A percentile compares a stretch with the other conserved stretches of the same genome.
Evolutionary conservation across 192 early-diverging fungal genomes (phyloP).

Genomic region (Backusella mclennaniae): DNA sequence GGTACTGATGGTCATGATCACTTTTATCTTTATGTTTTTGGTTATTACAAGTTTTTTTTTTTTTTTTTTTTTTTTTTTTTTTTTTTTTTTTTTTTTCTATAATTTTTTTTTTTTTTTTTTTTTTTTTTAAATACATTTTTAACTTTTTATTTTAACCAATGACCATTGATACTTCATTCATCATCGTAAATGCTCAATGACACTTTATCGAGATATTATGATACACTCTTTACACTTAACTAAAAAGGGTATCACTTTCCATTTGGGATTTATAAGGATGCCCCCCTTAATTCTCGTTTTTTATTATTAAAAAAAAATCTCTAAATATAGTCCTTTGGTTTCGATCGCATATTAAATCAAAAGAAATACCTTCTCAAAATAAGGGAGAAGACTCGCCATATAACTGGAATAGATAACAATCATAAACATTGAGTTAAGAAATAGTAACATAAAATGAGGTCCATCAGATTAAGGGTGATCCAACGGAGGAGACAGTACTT

Average conservation of each 20-base stretch:
- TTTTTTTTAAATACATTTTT: neutral
- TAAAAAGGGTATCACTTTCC: neutral
- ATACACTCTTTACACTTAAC: neutral
- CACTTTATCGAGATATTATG: neutral
- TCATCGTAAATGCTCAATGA: neutral
- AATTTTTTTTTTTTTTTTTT: no score
- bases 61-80: no score
- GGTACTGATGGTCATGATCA: neutral
- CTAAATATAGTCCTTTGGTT: neutral
- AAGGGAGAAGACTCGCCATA: neutral
- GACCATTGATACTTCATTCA: neutral
- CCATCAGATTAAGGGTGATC: neutral
- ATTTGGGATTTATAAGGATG: neutral
- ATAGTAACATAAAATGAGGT: neutral
- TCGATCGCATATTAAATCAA: neutral
- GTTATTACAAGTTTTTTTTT: neutral
- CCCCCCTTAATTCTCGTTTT: neutral
- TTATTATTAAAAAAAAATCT: neutral
- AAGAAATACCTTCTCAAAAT: neutral
- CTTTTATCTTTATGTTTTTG: constrained; percentile 9
- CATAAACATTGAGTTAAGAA: neutral
- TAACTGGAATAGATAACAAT: neutral
- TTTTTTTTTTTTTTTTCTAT: no score
- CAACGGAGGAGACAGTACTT: neutral
- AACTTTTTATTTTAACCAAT: neutral